These are phyloP conservation scores for Termitomyces sp. DNA, from an alignment of 768 basidiomycete species.

Conservation along the genomic window DNA sequence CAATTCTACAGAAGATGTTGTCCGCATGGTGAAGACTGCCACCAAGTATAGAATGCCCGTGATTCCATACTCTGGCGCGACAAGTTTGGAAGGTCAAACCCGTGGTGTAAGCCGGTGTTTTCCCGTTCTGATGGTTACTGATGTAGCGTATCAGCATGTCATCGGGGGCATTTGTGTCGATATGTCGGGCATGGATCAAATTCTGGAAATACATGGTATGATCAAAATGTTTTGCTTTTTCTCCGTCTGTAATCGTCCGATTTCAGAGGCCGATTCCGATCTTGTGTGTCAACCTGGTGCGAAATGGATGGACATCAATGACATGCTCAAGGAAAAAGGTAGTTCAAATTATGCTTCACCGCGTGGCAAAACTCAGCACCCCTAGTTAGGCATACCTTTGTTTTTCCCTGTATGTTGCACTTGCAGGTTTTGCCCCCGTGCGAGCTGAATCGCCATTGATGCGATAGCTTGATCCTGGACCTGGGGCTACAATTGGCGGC, in stretches of 20 bases:
- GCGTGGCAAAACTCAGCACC: not conserved
- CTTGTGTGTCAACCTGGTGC: conserved; percentile 72
- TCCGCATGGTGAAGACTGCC: conserved; percentile 72
- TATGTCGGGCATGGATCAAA: conserved; percentile 73
- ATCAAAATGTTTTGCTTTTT: not conserved
- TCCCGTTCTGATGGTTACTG: not conserved
- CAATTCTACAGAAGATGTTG: conserved; percentile 74
- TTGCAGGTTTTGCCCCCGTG: conserved; percentile 11
- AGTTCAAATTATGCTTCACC: not conserved
- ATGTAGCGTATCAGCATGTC: conserved; percentile 24
- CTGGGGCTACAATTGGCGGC: conserved; percentile 79
- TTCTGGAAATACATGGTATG: conserved; percentile 70
- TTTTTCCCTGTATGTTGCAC: conserved; percentile 67
- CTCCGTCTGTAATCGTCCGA: not conserved
- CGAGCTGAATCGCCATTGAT: not conserved
- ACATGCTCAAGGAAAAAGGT: conserved; percentile 61
- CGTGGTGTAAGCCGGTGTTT: conserved; percentile 43
- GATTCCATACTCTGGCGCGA: conserved; percentile 77
- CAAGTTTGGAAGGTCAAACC: conserved; percentile 77
- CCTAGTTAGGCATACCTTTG: conserved; percentile 57
- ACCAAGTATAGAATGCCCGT: conserved; percentile 74
- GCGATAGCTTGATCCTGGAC: conserved; percentile 67
- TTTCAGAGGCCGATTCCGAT: conserved; percentile 63
- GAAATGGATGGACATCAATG: conserved; percentile 71
- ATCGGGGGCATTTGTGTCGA: conserved; percentile 77